Conservation (phyloP, 2,329 filamentous ascomycete genomes). For the Aspergillus sp. region DNA sequence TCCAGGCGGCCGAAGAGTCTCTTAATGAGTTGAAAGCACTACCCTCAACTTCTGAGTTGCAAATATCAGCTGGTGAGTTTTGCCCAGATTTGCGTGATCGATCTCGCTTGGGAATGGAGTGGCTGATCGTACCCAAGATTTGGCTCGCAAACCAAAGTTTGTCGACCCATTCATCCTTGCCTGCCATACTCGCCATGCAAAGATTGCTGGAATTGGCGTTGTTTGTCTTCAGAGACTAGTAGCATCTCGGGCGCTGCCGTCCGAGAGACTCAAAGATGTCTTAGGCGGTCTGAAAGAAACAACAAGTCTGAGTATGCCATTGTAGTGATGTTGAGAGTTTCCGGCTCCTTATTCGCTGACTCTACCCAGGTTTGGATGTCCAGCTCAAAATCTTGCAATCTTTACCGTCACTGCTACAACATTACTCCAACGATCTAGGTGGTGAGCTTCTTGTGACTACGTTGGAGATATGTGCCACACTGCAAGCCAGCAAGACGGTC, state of each 20-base stretch:
- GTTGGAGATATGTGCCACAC: slow-evolving; percentile 84
- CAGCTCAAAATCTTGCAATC: slow-evolving; percentile 96
- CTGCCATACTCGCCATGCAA: slow-evolving; percentile 84
- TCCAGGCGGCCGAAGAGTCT: slow-evolving; percentile 86
- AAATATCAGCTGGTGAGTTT: slow-evolving; percentile 65
- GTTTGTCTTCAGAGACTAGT: slow-evolving; percentile 87
- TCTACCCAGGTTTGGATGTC: slow-evolving; percentile 66
- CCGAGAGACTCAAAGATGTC: slow-evolving; percentile 77
- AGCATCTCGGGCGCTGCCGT: slow-evolving; percentile 75
- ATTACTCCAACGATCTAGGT: slow-evolving; percentile 78
- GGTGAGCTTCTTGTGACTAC: slow-evolving; percentile 78
- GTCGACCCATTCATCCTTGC: slow-evolving; percentile 92
- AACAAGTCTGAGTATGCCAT: slow-evolving; percentile 62
- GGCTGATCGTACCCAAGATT: slow-evolving; percentile 58
- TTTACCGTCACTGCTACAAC: slow-evolving; percentile 82
- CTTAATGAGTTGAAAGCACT: slow-evolving; percentile 82
- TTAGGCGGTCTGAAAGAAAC: slow-evolving; percentile 85
- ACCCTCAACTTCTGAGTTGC: slow-evolving; percentile 70
- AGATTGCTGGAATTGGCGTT: slow-evolving; percentile 83
- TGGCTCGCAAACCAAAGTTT: slow-evolving; percentile 78
- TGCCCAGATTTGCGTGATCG: not conserved
- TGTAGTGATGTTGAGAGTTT: not conserved
- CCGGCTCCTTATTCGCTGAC: slow-evolving; percentile 21
- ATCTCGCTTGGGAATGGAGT: not conserved
- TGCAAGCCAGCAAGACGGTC: slow-evolving; percentile 88